Percentiles rank a stretch among this genome's conserved stretches.
Evolutionary conservation across 2,329 filamentous ascomycete species (phyloP).

Genomic region (Colletotrichum musae): DNA sequence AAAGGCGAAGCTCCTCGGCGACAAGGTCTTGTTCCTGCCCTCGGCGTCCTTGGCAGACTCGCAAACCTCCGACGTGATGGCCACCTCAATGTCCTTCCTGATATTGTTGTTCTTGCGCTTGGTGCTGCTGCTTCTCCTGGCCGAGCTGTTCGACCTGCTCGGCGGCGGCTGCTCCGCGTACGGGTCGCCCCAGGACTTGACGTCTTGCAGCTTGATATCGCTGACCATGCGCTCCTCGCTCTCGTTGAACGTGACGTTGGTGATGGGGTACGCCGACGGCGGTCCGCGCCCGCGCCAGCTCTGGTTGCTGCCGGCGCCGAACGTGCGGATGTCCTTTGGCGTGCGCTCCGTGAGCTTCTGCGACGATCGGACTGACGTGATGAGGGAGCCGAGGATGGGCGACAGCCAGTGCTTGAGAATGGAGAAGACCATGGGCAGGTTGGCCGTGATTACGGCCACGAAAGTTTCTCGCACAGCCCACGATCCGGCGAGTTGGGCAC

Average conservation of each 20-base stretch:
- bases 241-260: conserved; percentile 55
- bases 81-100: conserved; percentile 12
- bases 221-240: conserved; percentile 59
- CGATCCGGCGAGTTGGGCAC: conserved; percentile 34
- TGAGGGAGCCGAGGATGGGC: conserved; percentile 50
- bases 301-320: conserved; percentile 54
- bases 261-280: conserved; percentile 52
- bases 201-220: conserved; percentile 56
- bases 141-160: conserved; percentile 1
- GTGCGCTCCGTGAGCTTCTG: conserved; percentile 53
- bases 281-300: conserved; percentile 51
- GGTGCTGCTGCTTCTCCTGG: background rate
- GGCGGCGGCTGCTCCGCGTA: conserved; percentile 64
- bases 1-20: conserved; percentile 18
- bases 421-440: conserved; percentile 58
- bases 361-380: conserved; percentile 54
- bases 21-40: conserved; percentile 7
- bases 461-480: conserved; percentile 57
- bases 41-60: background rate
- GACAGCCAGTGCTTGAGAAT: conserved; percentile 55
- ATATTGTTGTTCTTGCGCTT: conserved; percentile 9
- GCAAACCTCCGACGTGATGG: conserved; percentile 1
- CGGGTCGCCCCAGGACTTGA: conserved; percentile 33
- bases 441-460: conserved; percentile 56
- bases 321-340: conserved; percentile 56